These are phyloP conservation scores for Ampelomyces quisqualis DNA, from an alignment of 2,329 filamentous ascomycete genomes.

Conservation along the genomic window DNA sequence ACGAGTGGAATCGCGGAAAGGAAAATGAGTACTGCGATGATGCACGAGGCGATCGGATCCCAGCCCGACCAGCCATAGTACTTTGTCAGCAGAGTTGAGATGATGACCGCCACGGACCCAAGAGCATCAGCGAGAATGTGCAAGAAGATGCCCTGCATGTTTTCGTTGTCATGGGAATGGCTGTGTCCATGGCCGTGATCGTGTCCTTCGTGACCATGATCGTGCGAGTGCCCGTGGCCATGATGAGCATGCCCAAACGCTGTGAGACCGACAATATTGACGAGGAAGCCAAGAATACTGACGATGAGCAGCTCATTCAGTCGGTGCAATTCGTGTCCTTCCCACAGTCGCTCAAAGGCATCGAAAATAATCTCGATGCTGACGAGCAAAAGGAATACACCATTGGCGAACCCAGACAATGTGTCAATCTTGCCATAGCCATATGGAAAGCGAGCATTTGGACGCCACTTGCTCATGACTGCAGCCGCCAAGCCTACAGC, in stretches of 20 bases:
- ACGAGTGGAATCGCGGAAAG: conserved; percentile 89
- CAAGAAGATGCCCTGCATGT: conserved; percentile 96
- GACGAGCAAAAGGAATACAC: conserved; percentile 91
- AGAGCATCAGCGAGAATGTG: conserved; percentile 94
- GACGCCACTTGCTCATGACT: conserved; percentile 95
- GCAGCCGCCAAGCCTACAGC: conserved; percentile 87
- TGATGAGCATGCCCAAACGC: conserved; percentile 67
- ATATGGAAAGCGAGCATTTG: conserved; percentile 85
- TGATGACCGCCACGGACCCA: conserved; percentile 90
- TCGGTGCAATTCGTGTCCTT: conserved; percentile 79
- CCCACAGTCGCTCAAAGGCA: conserved; percentile 81
- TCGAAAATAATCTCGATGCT: conserved; percentile 96
- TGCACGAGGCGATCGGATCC: conserved; percentile 89
- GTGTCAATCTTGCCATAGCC: conserved; percentile 97
- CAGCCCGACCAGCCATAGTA: conserved; percentile 89
- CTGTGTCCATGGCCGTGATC: conserved; percentile 42
- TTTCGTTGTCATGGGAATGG: conserved; percentile 82
- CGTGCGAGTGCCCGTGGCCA: conserved; percentile 54
- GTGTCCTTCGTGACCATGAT: conserved; percentile 39
- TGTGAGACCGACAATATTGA: conserved; percentile 90
- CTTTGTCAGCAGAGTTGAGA: conserved; percentile 84
- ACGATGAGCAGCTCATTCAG: conserved; percentile 86
- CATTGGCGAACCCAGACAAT: conserved; percentile 92
- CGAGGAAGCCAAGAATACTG: conserved; percentile 78
- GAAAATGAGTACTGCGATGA: conserved; percentile 92